Evolutionary conservation across 1,284 basidiomycete genomes (phyloP), one percentile per base, ranked within the genome.

Genomic region (Ceratobasidium sp.): DNA sequence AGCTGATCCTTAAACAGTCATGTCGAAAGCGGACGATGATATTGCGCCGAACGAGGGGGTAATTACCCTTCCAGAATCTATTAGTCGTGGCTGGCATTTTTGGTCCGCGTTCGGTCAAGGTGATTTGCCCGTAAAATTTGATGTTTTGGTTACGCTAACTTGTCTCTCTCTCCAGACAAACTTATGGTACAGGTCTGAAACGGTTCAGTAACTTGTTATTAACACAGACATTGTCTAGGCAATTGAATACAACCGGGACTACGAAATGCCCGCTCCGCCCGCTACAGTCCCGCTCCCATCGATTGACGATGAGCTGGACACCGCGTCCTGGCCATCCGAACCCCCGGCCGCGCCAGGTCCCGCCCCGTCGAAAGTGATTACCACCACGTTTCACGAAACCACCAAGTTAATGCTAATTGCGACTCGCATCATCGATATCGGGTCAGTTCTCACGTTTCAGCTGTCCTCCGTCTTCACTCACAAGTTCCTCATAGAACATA

Each of bases 341-440:
- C 56, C 56, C 9, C 40, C 42, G 7, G 13, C n/a, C 26, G 5
- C 26, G 10, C 39, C 56, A 28, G 26, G 2, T 5, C n/a, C 23
- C 2, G 44, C n/a, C n/a, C 39, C 58, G 5, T 15, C 58, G 9
- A 12, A 61, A 15, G n/a, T 87, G 58, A 84, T 89, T 9, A 87
- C 89, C 7, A 88, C 86, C 71, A 88, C 87, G 1, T 92, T 92
- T 81, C 85, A 86, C 4, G 87, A 88, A 18, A 89, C 87, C 0
- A 89, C 89, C 76, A 86, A 89, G 80, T 83, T 92, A 42, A 85
- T 91, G 81, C 82, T 87, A 77, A 90, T 92, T 69, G 88, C 89
- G 1, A 84, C 89, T 80, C 83, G 86, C 55, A 89, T 92, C 71
- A 89, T 91, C 86, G 89, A 90, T 92, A 91, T 91, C 81, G 81